These are phyloP conservation scores for Melastoma malabathricum DNA, from an alignment of 345 rosid species.

Conservation along the genomic window DNA sequence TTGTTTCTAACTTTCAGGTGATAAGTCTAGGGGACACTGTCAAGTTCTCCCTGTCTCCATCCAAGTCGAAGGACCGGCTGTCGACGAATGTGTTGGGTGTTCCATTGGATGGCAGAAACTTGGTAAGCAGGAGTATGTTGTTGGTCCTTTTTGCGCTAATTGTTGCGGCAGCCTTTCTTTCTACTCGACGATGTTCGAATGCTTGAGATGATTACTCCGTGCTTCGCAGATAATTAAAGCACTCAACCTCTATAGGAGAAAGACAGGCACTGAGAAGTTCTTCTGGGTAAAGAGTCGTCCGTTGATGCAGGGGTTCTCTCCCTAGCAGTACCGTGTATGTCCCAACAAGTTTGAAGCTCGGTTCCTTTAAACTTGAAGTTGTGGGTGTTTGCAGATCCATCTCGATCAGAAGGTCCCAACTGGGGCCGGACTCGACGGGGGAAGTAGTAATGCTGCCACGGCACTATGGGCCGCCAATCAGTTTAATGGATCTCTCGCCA, in stretches of 20 bases:
- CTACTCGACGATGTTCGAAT: neutral
- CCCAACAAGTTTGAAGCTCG: too few species aligned
- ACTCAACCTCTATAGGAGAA: slow-evolving; percentile 74
- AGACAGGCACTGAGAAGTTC: slow-evolving; percentile 61
- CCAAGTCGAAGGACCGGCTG: slow-evolving; percentile 56
- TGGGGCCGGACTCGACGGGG: slow-evolving; percentile 97
- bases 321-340: too few species aligned
- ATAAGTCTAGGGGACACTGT: slow-evolving; percentile 77
- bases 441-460: slow-evolving; percentile 96
- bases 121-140: slow-evolving; percentile 23
- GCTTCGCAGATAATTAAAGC: slow-evolving; percentile 82
- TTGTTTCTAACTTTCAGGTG: slow-evolving; percentile 28
- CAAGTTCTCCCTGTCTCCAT: slow-evolving; percentile 85
- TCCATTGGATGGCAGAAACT: slow-evolving; percentile 68
- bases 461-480: slow-evolving; percentile 99
- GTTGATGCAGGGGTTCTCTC: too few species aligned
- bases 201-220: neutral
- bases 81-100: slow-evolving; percentile 77
- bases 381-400: slow-evolving; percentile 42
- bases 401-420: slow-evolving; percentile 83
- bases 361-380: neutral
- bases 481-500: slow-evolving; percentile 56
- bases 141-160: neutral
- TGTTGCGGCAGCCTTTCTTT: neutral
- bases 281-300: slow-evolving; percentile 51